These are phyloP conservation scores for Trichophyton equinum DNA, from an alignment of 2,329 filamentous ascomycete genomes.

Conservation along the genomic window DNA sequence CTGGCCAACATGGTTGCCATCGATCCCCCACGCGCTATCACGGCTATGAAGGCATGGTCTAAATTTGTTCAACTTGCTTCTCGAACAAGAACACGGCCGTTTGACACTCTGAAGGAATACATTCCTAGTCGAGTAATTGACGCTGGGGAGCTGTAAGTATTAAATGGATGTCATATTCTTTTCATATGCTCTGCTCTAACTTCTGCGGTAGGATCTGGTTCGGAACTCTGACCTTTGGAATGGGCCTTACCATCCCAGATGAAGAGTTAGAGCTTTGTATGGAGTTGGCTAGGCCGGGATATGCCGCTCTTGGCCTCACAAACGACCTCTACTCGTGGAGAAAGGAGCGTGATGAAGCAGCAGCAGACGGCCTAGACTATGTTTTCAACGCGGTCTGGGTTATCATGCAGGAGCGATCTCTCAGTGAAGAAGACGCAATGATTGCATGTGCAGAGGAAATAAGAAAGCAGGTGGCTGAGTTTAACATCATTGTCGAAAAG, in stretches of 20 bases:
- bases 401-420: conserved; percentile 26
- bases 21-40: conserved; percentile 16
- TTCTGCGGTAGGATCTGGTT: conserved; percentile 22
- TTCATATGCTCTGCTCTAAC: background rate
- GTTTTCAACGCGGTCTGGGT: conserved; percentile 29
- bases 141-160: conserved; percentile 19
- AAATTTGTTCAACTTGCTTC: conserved; percentile 14
- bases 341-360: conserved; percentile 25
- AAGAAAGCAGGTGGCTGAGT: conserved; percentile 16
- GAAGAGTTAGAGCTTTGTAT: conserved; percentile 22
- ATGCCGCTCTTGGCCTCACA: conserved; percentile 21
- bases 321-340: conserved; percentile 33
- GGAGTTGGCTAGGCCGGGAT: conserved; percentile 21
- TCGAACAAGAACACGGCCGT: conserved; percentile 9
- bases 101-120: conserved; percentile 19
- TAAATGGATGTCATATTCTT: too few relatives aligned
- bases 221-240: conserved; percentile 27
- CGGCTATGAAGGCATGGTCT: conserved; percentile 20
- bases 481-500: conserved; percentile 13
- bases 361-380: conserved; percentile 16
- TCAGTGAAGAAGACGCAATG: conserved; percentile 21
- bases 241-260: conserved; percentile 28
- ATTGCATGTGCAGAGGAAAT: conserved; percentile 17
- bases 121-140: conserved; percentile 20
- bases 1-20: conserved; percentile 21